These are phyloP conservation scores for Striga asiatica DNA, from an alignment of 257 asterid species.

Conservation along the genomic window DNA sequence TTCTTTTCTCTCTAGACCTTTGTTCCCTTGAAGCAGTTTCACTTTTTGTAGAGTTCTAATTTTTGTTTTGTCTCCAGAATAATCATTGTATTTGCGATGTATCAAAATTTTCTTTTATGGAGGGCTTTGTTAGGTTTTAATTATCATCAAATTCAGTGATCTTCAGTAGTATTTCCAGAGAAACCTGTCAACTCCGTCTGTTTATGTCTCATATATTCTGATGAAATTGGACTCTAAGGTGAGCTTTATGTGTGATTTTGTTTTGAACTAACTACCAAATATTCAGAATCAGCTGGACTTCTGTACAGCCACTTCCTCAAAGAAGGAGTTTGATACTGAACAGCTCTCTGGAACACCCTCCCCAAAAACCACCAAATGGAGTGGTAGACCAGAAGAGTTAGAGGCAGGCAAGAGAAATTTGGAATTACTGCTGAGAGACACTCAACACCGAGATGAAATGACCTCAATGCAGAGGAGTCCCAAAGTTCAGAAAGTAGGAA, in stretches of 20 bases:
- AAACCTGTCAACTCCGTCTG: constrained; percentile 5
- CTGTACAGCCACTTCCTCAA: constrained; percentile 29
- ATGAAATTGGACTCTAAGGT: constrained; percentile 1
- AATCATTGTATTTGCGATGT: constrained; percentile 1
- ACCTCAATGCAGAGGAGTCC: constrained; percentile 37
- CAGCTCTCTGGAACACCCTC: constrained; percentile 21
- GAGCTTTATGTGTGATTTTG: constrained; percentile 8
- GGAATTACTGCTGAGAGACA: constrained; percentile 28
- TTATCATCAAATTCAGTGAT: constrained; percentile 1
- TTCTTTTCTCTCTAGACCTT: not conserved
- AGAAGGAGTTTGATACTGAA: constrained; percentile 22
- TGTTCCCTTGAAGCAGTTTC: not conserved
- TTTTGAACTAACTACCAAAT: constrained; percentile 18
- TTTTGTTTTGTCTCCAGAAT: not conserved
- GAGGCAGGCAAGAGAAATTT: constrained; percentile 45
- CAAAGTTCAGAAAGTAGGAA: constrained; percentile 45
- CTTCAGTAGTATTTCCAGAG: not conserved
- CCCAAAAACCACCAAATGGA: constrained; percentile 28
- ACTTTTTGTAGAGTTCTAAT: not conserved
- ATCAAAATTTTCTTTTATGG: constrained; percentile 4
- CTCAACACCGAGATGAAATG: constrained; percentile 26
- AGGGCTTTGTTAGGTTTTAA: constrained; percentile 7
- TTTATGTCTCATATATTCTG: constrained; percentile 5
- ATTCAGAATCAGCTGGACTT: constrained; percentile 37
- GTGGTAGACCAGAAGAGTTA: constrained; percentile 19